Evolutionary conservation across 768 basidiomycete species (phyloP).

Genomic region (Pisolithus orientalis): DNA sequence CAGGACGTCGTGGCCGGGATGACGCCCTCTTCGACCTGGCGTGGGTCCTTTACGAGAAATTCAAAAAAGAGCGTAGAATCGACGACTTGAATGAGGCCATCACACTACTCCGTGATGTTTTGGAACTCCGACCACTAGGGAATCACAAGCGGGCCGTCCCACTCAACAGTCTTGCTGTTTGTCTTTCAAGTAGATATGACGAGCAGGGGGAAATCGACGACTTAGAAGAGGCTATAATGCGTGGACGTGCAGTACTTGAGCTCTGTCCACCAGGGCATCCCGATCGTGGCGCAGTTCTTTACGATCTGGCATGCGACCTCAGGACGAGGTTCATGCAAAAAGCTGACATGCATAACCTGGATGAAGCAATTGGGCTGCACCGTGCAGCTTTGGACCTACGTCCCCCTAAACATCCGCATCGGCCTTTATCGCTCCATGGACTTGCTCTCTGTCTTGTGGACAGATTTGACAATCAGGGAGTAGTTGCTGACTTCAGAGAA

Average conservation of each 20-base stretch:
- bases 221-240: slow-evolving; percentile 8
- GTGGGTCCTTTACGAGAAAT: too few species aligned
- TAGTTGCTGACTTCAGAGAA: not conserved
- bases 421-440: slow-evolving; percentile 2
- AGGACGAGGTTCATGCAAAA: slow-evolving; percentile 3
- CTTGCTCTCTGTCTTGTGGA: slow-evolving; percentile 1
- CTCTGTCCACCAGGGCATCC: slow-evolving; percentile 5
- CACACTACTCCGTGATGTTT: too few species aligned
- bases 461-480: not conserved
- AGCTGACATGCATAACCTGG: too few species aligned
- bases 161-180: not conserved
- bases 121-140: not conserved
- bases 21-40: too few species aligned
- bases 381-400: slow-evolving; percentile 7
- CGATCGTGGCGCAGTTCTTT: not conserved
- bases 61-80: too few species aligned
- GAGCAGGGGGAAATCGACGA: not conserved
- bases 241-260: slow-evolving; percentile 3
- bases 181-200: not conserved
- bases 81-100: too few species aligned
- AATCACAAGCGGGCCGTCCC: not conserved
- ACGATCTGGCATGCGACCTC: slow-evolving; percentile 9
- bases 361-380: slow-evolving; percentile 5
- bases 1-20: too few species aligned
- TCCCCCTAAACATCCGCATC: slow-evolving; percentile 5